Evolutionary conservation across 1,139 yeast genomes (phyloP), one percentile per base, ranked within the genome.

Genomic region (Scheffersomyces quercinus): DNA sequence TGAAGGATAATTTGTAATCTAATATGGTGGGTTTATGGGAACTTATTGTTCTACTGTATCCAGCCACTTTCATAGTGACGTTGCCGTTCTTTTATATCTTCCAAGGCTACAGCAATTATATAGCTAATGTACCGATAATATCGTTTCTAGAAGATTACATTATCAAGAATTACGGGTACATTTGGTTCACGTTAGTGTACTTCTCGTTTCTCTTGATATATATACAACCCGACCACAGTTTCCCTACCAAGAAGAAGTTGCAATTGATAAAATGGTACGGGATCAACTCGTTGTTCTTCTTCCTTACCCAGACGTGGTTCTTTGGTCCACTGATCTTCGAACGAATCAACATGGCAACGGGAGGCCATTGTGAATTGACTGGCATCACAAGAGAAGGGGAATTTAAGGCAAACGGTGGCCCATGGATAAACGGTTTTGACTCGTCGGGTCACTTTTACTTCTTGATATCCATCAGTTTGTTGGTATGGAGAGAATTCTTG

Each of bases 361-460:
- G 81, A 0, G 82, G 81, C 0, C 57, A 63, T 29, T 77, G 82
- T 48, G 51, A 52, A 3, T 39, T 35, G 15, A 36, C 20, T 6
- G 10, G 29, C 9, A 30, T 30, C 16, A 13, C 26, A 16, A 38
- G 16, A 10, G 10, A 7, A 29, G 36, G 16, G 38, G 31, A 31
- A 29, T 43, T 43, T 33, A 31, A 13, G 9, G 5, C 16, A 9
- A 7, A 28, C 1, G 62, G 65, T 15, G 75, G 74, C 1, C 45
- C 45, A 24, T 83, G 88, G 85, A 58, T 58, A 5, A 76, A 79
- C 32, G 85, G 85, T 3, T 80, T 81, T 49, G 88, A 83, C 56
- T 60, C 77, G 1, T 82, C 88, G 26, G 88, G 90, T 0, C 90
- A 84, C 57, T 77, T 75, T 46, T 78, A 79, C 52, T 71, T 82